These are phyloP conservation scores for Lachancea kluyveri DNA, from an alignment of 805 yeast species.

Conservation along the genomic window DNA sequence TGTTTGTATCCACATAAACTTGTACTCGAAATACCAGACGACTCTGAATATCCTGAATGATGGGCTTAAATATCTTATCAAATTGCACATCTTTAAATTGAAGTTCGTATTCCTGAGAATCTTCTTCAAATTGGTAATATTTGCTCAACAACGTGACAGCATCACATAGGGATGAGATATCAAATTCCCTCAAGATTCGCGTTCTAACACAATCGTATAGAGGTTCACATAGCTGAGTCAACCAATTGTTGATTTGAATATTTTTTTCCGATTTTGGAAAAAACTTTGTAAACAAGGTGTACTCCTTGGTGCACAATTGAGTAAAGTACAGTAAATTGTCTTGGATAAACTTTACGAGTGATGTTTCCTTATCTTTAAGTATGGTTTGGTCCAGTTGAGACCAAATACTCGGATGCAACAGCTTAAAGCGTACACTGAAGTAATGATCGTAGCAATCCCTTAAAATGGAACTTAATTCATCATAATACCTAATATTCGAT, in stretches of 20 bases:
- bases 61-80: constrained; percentile 61
- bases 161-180: constrained; percentile 66
- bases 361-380: constrained; percentile 15
- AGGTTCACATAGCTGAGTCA: constrained; percentile 65
- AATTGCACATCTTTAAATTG: constrained; percentile 36
- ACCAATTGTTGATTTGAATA: constrained; percentile 46
- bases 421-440: constrained; percentile 46
- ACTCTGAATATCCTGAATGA: constrained; percentile 71
- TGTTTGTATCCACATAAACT: constrained; percentile 59
- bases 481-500: constrained; percentile 43
- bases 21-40: constrained; percentile 77
- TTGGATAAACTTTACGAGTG: constrained; percentile 56
- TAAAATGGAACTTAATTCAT: constrained; percentile 48
- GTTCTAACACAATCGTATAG: constrained; percentile 66
- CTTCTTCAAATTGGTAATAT: constrained; percentile 60
- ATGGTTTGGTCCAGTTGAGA: constrained; percentile 32
- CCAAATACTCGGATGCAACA: constrained; percentile 40
- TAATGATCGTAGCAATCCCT: constrained; percentile 59
- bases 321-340: constrained; percentile 54
- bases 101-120: constrained; percentile 22
- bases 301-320: constrained; percentile 56
- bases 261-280: constrained; percentile 39
- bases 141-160: constrained; percentile 62
- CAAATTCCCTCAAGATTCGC: constrained; percentile 61
- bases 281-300: constrained; percentile 47